Evolutionary conservation across 2,329 filamentous ascomycete species (phyloP).

Genomic region (Hymenoscyphus salicellus): DNA sequence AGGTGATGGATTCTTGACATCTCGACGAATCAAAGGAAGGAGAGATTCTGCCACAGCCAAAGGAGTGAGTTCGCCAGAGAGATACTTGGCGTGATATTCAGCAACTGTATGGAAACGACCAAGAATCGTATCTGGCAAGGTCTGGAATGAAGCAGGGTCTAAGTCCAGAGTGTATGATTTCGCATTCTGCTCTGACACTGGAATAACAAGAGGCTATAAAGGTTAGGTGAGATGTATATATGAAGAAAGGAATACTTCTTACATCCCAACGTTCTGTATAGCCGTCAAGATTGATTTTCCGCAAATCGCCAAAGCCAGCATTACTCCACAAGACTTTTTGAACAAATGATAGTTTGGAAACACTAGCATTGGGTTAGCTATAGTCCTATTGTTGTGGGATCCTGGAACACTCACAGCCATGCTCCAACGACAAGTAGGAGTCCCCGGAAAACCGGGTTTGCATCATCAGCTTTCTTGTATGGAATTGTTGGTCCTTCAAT

Average conservation of each 20-base stretch:
- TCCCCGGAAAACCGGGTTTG: conserved; percentile 70
- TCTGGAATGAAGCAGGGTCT: conserved; percentile 42
- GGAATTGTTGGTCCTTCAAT: conserved; percentile 35
- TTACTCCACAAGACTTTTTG: conserved; percentile 69
- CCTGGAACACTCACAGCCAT: conserved; percentile 50
- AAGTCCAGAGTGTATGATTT: conserved; percentile 35
- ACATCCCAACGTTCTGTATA: conserved; percentile 51
- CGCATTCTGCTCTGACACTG: conserved; percentile 26
- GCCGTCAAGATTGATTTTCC: conserved; percentile 45
- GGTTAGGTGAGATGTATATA: conserved; percentile 9
- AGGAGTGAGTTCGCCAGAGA: conserved; percentile 67
- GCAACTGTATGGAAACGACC: conserved; percentile 65
- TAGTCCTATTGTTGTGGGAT: neutral
- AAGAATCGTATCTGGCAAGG: conserved; percentile 41
- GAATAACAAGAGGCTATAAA: conserved; percentile 54
- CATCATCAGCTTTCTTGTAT: conserved; percentile 49
- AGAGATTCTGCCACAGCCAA: conserved; percentile 68
- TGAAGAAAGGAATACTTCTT: conserved; percentile 22
- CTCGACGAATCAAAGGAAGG: conserved; percentile 66
- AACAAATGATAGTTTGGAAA: conserved; percentile 58
- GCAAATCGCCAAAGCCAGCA: conserved; percentile 53
- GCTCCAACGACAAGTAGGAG: conserved; percentile 59
- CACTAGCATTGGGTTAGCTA: conserved; percentile 39
- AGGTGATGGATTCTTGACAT: conserved; percentile 50
- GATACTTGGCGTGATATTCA: conserved; percentile 77